Conservation (phyloP, 1,284 basidiomycete genomes). For the Ustilago cynodontis region DNA sequence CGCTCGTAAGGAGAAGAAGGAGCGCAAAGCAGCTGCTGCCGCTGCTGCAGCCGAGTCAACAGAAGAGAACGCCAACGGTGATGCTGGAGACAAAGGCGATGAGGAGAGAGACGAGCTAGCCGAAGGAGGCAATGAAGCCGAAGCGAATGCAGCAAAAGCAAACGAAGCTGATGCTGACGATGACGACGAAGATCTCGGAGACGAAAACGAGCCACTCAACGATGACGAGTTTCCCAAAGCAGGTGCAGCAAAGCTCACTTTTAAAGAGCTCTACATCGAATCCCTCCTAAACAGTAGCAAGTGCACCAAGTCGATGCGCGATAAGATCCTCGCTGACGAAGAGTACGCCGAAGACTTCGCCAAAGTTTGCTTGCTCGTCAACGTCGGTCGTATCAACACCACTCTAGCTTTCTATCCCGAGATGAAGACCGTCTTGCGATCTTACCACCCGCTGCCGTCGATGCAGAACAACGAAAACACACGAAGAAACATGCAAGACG, state of each 20-base stretch:
- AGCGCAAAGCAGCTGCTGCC: conserved; percentile 36
- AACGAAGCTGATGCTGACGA: conserved; percentile 28
- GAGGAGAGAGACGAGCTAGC: conserved; percentile 54
- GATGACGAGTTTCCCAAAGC: conserved; percentile 54
- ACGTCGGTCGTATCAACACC: conserved; percentile 92
- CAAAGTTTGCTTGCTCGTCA: conserved; percentile 83
- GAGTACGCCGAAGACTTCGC: conserved; percentile 84
- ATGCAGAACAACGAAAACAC: conserved; percentile 77
- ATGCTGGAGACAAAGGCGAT: conserved; percentile 19
- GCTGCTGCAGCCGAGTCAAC: conserved; percentile 20
- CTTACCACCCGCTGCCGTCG: conserved; percentile 84
- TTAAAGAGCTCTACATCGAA: conserved; percentile 86
- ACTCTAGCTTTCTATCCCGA: conserved; percentile 84
- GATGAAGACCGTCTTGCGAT: conserved; percentile 84
- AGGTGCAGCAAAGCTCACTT: conserved; percentile 72
- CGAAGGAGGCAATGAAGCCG: conserved; percentile 32
- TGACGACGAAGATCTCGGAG: conserved; percentile 38
- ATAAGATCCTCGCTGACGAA: conserved; percentile 83
- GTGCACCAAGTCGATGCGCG: conserved; percentile 86
- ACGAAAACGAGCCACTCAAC: conserved; percentile 38
- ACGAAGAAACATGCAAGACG: conserved; percentile 82
- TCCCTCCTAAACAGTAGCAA: conserved; percentile 81
- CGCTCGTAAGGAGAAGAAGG: conserved; percentile 38
- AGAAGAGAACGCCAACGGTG: conserved; percentile 19
- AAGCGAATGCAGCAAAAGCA: conserved; percentile 6